Evolutionary conservation across 495 filamentous ascomycete species (phyloP).

Genomic region (Rhypophila decipiens): DNA sequence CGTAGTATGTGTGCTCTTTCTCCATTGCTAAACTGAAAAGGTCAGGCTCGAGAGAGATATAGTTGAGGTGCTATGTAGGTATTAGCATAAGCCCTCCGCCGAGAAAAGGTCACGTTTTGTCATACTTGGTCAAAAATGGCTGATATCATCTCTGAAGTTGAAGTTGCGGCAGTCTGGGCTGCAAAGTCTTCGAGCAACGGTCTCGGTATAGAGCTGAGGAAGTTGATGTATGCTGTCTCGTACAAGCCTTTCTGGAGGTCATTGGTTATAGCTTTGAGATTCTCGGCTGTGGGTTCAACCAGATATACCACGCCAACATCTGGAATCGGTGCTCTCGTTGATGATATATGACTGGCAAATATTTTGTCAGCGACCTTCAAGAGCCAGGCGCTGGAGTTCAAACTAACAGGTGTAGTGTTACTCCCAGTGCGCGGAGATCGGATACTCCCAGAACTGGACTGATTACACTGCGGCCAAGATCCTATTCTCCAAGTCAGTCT

Average conservation of each 20-base stretch:
- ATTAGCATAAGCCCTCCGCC: too few species aligned
- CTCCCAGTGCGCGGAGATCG: slow-evolving; percentile 84
- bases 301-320: slow-evolving; percentile 96
- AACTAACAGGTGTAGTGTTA: slow-evolving; percentile 83
- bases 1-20: slow-evolving; percentile 80
- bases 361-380: background rate
- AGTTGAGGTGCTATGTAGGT: slow-evolving; percentile 99
- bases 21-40: slow-evolving; percentile 90
- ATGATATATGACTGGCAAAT: slow-evolving; percentile 57
- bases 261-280: slow-evolving; percentile 74
- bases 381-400: background rate
- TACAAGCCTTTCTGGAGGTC: slow-evolving; percentile 87
- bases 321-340: slow-evolving; percentile 81
- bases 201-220: slow-evolving; percentile 88
- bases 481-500: slow-evolving; percentile 24
- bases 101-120: too few species aligned
- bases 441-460: slow-evolving; percentile 92
- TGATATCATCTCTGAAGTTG: slow-evolving; percentile 78
- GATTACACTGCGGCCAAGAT: slow-evolving; percentile 64
- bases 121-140: slow-evolving; percentile 96
- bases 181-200: slow-evolving; percentile 95
- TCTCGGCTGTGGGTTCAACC: slow-evolving; percentile 76
- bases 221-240: slow-evolving; percentile 93
- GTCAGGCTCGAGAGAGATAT: slow-evolving; percentile 92
- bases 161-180: slow-evolving; percentile 72